Base-by-base conservation (phyloP, 2,329 filamentous ascomycete species). In the Myriosclerotinia curreyana region DNA sequence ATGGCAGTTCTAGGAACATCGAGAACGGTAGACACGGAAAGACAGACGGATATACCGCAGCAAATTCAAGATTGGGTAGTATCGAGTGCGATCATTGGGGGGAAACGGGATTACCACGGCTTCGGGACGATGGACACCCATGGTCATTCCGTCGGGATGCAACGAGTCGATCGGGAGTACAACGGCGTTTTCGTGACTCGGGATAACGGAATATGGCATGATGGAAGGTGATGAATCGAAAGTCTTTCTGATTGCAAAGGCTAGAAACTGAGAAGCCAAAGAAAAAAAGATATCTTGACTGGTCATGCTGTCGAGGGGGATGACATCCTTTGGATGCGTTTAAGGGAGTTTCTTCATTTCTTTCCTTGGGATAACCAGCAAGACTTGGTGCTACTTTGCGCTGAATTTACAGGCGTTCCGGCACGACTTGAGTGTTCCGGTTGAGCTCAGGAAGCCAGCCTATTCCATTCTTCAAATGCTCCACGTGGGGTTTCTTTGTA, bases 61-160 rank as follows among this genome's bases (percentile, higher is more conserved):
- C 44, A 25, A 46, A 46, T 46, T 48, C 31, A 14, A 48, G 3
- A 25, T 36, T 48, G 42, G n/a, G 31, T 25, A 20, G 20, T n/a
- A 12, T 34, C 31, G 28, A 38, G n/a, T 22, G 14, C 12, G 54
- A 59, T 20, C 28, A 5, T 25, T 49, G 31, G n/a, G 8, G 22
- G 28, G 42, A 48, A 48, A 38, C 31, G 15, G 25, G n/a, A 25
- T 48, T 48, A 14, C 28, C n/a, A 17, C n/a, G 42, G 42, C 28
- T 25, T 48, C n/a, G 55, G 55, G n/a, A 59, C n/a, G 28, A 49
- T 25, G 28, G 8, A 25, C 36, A 36, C 36, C 8, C 9, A 59
- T 49, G 14, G 15, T 48, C 55, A 48, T 36, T 46, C 42, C 14
- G 42, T 58, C 55, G 55, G 42, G n/a, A 58, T 58, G n/a, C 42